Evolutionary conservation across 371 early-diverging fungal genomes (phyloP).

Genomic region (Actinomortierella ambigua): DNA sequence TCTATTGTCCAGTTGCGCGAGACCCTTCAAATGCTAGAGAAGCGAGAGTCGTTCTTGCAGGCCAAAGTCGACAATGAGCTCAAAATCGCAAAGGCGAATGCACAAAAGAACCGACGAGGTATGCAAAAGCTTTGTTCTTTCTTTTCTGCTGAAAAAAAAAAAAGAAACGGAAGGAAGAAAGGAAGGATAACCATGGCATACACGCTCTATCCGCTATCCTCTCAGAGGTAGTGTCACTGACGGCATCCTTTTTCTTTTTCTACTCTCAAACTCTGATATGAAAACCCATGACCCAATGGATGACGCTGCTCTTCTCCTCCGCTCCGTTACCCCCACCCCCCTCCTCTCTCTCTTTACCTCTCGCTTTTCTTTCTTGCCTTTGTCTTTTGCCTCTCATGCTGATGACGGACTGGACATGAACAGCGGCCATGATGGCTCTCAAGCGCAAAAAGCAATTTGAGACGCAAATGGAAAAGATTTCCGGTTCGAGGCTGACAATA

Average conservation of each 20-base stretch:
- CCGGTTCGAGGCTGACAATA: slow-evolving; percentile 89
- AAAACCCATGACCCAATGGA: no score
- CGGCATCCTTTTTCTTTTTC: slow-evolving; percentile 1
- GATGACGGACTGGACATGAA: not conserved
- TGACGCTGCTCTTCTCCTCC: no score
- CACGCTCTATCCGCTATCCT: slow-evolving; percentile 2
- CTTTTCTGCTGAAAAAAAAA: not conserved
- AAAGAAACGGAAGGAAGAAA: no score
- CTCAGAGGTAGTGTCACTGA: no score
- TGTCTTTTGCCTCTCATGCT: slow-evolving; percentile 3
- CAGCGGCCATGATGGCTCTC: slow-evolving; percentile 91
- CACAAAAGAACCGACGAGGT: slow-evolving; percentile 93
- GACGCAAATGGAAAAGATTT: slow-evolving; percentile 86
- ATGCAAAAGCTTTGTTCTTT: slow-evolving; percentile 10
- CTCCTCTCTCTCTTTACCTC: no score
- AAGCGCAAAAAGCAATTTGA: slow-evolving; percentile 93
- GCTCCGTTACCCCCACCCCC: not conserved
- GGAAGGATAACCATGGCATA: not conserved
- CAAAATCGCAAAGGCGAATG: slow-evolving; percentile 87
- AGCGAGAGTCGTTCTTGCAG: slow-evolving; percentile 88
- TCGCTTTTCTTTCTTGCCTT: not conserved
- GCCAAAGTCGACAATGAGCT: slow-evolving; percentile 89
- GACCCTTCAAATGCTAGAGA: slow-evolving; percentile 91
- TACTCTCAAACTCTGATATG: no score
- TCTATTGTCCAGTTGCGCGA: slow-evolving; percentile 93